Percentiles rank a stretch among this genome's conserved stretches.
Conservation (phyloP, 116 monocot genomes). For the Phalaenopsis hybrid region DNA sequence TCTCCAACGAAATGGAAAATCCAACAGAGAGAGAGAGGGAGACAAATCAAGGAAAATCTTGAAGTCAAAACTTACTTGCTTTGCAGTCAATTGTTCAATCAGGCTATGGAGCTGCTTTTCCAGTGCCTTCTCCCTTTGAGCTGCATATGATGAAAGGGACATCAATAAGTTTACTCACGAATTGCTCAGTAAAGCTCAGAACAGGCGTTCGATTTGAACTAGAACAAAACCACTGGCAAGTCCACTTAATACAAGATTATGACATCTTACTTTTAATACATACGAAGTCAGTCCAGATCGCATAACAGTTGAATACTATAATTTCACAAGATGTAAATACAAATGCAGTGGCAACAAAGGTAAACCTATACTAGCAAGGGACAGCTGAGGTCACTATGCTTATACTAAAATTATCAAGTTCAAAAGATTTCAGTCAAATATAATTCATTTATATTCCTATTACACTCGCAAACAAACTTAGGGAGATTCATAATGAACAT, state of each 20-base stretch:
- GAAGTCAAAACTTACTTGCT: constrained; percentile 41
- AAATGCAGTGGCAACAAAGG: too few relatives aligned
- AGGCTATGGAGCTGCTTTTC: constrained; percentile 80
- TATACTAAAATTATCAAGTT: too few relatives aligned
- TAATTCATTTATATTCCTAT: too few relatives aligned
- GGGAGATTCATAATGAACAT: too few relatives aligned
- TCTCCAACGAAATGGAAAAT: too few relatives aligned
- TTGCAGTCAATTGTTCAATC: constrained; percentile 73
- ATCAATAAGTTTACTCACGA: background rate
- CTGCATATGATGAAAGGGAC: constrained; percentile 28
- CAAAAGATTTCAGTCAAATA: too few relatives aligned
- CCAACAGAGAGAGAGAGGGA: too few relatives aligned
- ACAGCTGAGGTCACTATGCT: too few relatives aligned
- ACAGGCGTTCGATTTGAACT: background rate
- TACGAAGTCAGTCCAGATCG: background rate
- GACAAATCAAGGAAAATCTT: background rate
- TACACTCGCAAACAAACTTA: too few relatives aligned
- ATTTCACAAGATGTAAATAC: too few relatives aligned
- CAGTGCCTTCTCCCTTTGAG: constrained; percentile 72
- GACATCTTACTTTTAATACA: background rate
- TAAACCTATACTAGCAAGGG: too few relatives aligned
- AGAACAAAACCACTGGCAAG: background rate
- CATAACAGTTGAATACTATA: background rate
- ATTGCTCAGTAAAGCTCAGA: background rate
- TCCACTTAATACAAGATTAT: background rate